phyloP scores from a whole-genome alignment of 805 yeast species.

The Candida hispaniensis region DNA sequence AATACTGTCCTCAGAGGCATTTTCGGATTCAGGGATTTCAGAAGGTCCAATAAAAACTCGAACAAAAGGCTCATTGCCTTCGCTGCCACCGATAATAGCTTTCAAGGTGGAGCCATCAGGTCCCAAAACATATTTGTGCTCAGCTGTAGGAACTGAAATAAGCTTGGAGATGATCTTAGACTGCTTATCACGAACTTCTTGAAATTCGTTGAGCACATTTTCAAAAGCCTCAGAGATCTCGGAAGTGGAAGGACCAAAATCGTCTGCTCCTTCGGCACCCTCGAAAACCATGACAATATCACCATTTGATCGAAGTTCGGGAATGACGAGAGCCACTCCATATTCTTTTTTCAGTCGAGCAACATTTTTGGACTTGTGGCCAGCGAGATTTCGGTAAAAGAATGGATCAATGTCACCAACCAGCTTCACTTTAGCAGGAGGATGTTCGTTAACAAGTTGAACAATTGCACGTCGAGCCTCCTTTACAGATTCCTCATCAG shows the following conservation, averaged over 20 bases:
- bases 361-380: slow-evolving; percentile 17
- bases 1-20: slow-evolving; percentile 40
- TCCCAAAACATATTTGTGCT: slow-evolving; percentile 52
- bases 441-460: slow-evolving; percentile 54
- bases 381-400: slow-evolving; percentile 39
- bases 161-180: slow-evolving; percentile 40
- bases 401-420: slow-evolving; percentile 59
- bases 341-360: slow-evolving; percentile 30
- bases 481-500: slow-evolving; percentile 40
- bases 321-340: slow-evolving; percentile 43
- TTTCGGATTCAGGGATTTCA: slow-evolving; percentile 28
- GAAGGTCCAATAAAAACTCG: slow-evolving; percentile 27
- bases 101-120: slow-evolving; percentile 51
- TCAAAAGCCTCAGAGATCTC: slow-evolving; percentile 48
- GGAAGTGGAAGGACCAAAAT: slow-evolving; percentile 58
- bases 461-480: slow-evolving; percentile 66
- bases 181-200: slow-evolving; percentile 49
- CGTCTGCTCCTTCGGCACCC: slow-evolving; percentile 39
- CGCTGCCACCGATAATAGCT: slow-evolving; percentile 30
- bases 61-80: slow-evolving; percentile 33
- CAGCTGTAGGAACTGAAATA: slow-evolving; percentile 41
- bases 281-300: slow-evolving; percentile 47
- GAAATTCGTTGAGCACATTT: slow-evolving; percentile 41
- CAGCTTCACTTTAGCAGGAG: slow-evolving; percentile 52
- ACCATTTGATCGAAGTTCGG: slow-evolving; percentile 31